Conservation (phyloP, 2,329 filamentous ascomycete species). For the Ophiocordyceps robertsii region DNA sequence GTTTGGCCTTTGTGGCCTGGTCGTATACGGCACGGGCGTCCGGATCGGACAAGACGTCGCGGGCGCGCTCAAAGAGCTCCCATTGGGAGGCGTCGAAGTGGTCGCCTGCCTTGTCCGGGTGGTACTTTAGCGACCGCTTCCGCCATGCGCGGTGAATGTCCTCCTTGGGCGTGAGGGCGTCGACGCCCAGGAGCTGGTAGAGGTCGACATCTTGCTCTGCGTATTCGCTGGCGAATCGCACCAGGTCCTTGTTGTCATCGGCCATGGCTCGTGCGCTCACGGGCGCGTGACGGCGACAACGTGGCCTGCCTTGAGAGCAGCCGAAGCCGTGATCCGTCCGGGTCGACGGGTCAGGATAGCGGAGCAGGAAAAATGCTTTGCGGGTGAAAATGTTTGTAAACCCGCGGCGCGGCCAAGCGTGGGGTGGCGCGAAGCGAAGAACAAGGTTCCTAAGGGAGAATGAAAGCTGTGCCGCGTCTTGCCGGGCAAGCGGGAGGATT, state of each 20-base stretch:
- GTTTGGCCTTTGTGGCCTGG: conserved; percentile 54
- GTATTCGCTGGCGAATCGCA: conserved; percentile 42
- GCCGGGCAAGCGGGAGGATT: no score
- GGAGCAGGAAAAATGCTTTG: no score
- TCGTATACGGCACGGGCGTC: conserved; percentile 68
- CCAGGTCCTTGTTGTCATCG: conserved; percentile 31
- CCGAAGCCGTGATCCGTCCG: no score
- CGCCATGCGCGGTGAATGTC: conserved; percentile 77
- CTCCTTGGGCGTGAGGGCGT: conserved; percentile 49
- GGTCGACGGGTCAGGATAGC: no score
- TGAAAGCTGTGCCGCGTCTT: no score
- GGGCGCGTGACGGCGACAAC: background rate
- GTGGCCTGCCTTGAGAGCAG: no score
- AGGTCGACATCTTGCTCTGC: conserved; percentile 56
- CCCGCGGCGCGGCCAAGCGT: no score
- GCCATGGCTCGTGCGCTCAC: conserved; percentile 11
- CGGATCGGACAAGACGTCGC: conserved; percentile 65
- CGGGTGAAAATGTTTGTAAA: no score
- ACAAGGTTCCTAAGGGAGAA: no score
- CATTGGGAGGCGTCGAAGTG: conserved; percentile 69
- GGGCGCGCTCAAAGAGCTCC: conserved; percentile 73
- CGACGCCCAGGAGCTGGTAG: conserved; percentile 61
- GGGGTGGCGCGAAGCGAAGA: no score
- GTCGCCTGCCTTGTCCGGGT: conserved; percentile 79
- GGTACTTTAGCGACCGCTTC: conserved; percentile 75